These are phyloP conservation scores for Tolypocladium album DNA, from an alignment of 2,329 filamentous ascomycete genomes.

Conservation along the genomic window DNA sequence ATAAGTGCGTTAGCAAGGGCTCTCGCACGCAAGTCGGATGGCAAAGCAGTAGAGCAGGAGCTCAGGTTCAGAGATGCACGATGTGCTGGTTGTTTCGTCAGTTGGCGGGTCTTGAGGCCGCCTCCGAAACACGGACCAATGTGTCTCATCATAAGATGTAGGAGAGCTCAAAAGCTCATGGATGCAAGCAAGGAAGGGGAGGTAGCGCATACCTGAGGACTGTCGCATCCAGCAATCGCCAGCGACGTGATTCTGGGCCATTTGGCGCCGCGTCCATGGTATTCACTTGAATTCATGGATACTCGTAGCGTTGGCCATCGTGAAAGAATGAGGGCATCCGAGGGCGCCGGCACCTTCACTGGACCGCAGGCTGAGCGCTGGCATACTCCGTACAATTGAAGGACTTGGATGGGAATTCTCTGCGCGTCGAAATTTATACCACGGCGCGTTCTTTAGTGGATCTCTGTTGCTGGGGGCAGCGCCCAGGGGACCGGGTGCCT, in stretches of 20 bases:
- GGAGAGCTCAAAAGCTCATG: neutral
- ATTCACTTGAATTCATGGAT: neutral
- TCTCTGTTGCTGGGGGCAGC: neutral
- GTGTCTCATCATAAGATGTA: constrained; percentile 56
- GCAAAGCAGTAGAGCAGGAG: constrained; percentile 1
- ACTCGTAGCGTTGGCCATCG: neutral
- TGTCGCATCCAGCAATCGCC: neutral
- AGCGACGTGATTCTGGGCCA: neutral
- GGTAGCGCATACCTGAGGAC: constrained; percentile 3
- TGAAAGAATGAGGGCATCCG: neutral
- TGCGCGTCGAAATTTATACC: neutral
- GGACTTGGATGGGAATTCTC: neutral
- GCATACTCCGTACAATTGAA: neutral
- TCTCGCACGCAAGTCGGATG: neutral
- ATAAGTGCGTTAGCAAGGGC: neutral
- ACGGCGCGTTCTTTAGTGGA: neutral
- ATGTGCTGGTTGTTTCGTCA: constrained; percentile 64
- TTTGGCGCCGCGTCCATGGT: neutral
- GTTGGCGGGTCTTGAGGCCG: constrained; percentile 82
- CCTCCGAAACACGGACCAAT: constrained; percentile 95
- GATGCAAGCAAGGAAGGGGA: neutral
- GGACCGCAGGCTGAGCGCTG: neutral
- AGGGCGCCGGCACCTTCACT: neutral
- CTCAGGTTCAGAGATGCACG: constrained; percentile 61
- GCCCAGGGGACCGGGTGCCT: neutral